A percentile compares a stretch with the other conserved stretches of the same genome.
Conservation (phyloP, 805 yeast species). For the Candida stauntonica region DNA sequence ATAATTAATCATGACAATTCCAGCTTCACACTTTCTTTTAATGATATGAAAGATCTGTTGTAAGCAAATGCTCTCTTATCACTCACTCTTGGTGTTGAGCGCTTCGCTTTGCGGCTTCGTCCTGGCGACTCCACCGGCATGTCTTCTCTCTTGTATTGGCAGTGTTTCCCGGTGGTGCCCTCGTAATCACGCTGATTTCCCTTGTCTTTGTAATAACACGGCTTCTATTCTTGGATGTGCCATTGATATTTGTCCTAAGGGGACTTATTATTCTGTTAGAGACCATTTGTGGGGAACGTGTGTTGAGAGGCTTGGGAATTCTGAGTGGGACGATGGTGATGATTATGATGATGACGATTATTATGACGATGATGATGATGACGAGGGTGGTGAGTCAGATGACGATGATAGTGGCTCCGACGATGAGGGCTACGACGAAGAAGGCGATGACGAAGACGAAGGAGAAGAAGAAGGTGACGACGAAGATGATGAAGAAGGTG, state of each 20-base stretch:
- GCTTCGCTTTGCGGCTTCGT: neutral
- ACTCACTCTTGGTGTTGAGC: neutral
- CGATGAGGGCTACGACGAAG: constrained; percentile 8
- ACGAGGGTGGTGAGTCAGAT: constrained; percentile 17
- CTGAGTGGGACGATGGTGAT: constrained; percentile 5
- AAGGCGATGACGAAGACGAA: constrained; percentile 13
- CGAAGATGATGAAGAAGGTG: constrained; percentile 23
- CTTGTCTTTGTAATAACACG: constrained; percentile 37
- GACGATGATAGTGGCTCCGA: constrained; percentile 24
- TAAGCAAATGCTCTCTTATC: constrained; percentile 1
- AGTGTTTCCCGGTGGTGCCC: constrained; percentile 35
- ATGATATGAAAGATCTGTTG: too few relatives aligned
- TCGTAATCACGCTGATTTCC: constrained; percentile 31
- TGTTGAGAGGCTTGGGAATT: constrained; percentile 21
- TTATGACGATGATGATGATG: constrained; percentile 22
- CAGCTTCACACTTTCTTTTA: too few relatives aligned
- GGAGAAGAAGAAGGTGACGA: constrained; percentile 27
- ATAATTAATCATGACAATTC: too few relatives aligned
- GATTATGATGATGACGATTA: constrained; percentile 10
- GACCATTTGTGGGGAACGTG: constrained; percentile 49
- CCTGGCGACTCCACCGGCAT: constrained; percentile 46
- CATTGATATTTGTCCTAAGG: constrained; percentile 42
- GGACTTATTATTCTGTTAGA: constrained; percentile 37
- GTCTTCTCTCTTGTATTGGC: constrained; percentile 41
- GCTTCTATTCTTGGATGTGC: constrained; percentile 40